phyloP scores from a whole-genome alignment of 768 basidiomycete genomes.

The Xerocomellus amylosporus region DNA sequence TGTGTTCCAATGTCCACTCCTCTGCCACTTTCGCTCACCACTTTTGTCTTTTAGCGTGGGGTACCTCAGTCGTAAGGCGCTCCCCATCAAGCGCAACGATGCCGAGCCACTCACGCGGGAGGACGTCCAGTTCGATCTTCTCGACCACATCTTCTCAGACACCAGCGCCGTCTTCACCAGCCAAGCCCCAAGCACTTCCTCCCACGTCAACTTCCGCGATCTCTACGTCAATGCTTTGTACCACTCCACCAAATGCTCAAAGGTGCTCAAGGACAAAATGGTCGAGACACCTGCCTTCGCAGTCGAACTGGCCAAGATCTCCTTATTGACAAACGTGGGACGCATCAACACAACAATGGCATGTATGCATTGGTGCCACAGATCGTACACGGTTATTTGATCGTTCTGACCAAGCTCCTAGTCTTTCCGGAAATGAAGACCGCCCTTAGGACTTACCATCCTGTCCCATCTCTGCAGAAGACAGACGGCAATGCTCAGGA shows the following conservation, averaged over 20 bases:
- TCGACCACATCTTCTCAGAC: slow-evolving; percentile 76
- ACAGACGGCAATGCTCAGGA: slow-evolving; percentile 87
- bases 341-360: slow-evolving; percentile 93
- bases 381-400: slow-evolving; percentile 4
- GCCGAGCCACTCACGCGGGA: slow-evolving; percentile 79
- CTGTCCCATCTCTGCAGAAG: slow-evolving; percentile 83
- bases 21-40: slow-evolving; percentile 11
- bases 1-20: slow-evolving; percentile 32
- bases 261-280: slow-evolving; percentile 87
- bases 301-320: slow-evolving; percentile 77
- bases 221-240: slow-evolving; percentile 81
- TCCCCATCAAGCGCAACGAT: slow-evolving; percentile 80
- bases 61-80: slow-evolving; percentile 57
- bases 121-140: slow-evolving; percentile 85
- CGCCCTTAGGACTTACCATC: slow-evolving; percentile 83
- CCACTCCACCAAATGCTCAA: slow-evolving; percentile 81
- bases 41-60: slow-evolving; percentile 41
- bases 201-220: slow-evolving; percentile 72
- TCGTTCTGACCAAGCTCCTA: slow-evolving; percentile 33
- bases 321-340: slow-evolving; percentile 84
- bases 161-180: slow-evolving; percentile 66
- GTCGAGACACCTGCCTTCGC: slow-evolving; percentile 75
- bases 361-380: slow-evolving; percentile 45
- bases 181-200: slow-evolving; percentile 46
- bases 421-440: slow-evolving; percentile 96